These are phyloP conservation scores for Monosporozyma servazzii DNA, from an alignment of 805 yeast genomes.

Conservation along the genomic window DNA sequence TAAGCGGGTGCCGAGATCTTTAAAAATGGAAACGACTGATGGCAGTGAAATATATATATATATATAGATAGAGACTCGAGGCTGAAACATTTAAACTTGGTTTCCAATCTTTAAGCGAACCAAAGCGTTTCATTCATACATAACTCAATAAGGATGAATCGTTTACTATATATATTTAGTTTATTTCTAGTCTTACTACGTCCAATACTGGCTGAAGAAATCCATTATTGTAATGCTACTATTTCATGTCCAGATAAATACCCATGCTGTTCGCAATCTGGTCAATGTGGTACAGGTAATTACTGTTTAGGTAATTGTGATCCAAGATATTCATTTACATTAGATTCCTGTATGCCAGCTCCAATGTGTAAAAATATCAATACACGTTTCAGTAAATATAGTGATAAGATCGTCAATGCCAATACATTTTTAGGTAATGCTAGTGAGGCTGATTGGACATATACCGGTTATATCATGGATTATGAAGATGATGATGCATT, in stretches of 20 bases:
- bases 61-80: neutral
- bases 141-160: neutral
- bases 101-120: too few relatives aligned
- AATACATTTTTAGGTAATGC: conserved; percentile 62
- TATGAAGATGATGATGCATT: conserved; percentile 44
- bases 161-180: neutral
- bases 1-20: neutral
- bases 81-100: too few relatives aligned
- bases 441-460: conserved; percentile 57
- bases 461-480: conserved; percentile 45
- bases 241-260: conserved; percentile 57
- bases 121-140: too few relatives aligned
- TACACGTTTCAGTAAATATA: conserved; percentile 35
- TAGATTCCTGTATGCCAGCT: conserved; percentile 74
- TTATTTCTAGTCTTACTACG: neutral
- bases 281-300: conserved; percentile 69
- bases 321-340: conserved; percentile 51
- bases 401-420: conserved; percentile 27
- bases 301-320: conserved; percentile 82
- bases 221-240: conserved; percentile 42
- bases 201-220: conserved; percentile 5
- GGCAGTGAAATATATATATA: neutral
- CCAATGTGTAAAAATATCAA: conserved; percentile 55
- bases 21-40: neutral
- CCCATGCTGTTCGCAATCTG: conserved; percentile 86